Percentiles rank a stretch among this genome's conserved stretches.
Conservation (phyloP, 2,329 filamentous ascomycete species). For the Magnaporthiopsis rhizophila region DNA sequence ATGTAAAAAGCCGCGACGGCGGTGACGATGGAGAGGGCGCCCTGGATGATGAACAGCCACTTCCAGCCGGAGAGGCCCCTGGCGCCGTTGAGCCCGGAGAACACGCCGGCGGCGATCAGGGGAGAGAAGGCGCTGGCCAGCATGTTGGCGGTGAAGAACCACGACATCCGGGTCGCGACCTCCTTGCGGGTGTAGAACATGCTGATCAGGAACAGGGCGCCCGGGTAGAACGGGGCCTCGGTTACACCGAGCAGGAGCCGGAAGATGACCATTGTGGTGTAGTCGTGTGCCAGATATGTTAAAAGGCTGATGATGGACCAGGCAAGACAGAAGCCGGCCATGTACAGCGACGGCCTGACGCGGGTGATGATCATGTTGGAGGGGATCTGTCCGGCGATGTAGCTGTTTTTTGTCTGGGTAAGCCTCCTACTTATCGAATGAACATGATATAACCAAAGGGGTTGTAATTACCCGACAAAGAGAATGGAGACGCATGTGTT, state of each 20-base stretch:
- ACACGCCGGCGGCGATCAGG: conserved; percentile 23
- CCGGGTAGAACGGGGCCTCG: conserved; percentile 39
- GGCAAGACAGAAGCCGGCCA: conserved; percentile 28
- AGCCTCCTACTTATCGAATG: not conserved
- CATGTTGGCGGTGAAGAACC: conserved; percentile 40
- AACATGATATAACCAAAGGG: not conserved
- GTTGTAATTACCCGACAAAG: conserved; percentile 8
- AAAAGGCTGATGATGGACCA: conserved; percentile 22
- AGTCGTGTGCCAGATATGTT: conserved; percentile 33
- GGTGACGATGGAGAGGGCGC: conserved; percentile 46
- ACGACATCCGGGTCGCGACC: conserved; percentile 41
- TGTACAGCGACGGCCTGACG: conserved; percentile 33
- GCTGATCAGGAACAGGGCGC: conserved; percentile 33
- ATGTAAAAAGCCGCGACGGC: conserved; percentile 43
- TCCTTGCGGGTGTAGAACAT: conserved; percentile 35
- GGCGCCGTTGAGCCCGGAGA: conserved; percentile 5
- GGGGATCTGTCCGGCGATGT: conserved; percentile 40
- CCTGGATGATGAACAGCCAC: conserved; percentile 26
- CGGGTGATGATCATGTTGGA: conserved; percentile 29
- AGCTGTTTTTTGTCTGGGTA: conserved; percentile 24
- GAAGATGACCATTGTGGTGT: conserved; percentile 45
- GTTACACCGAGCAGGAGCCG: conserved; percentile 48
- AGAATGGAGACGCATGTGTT: conserved; percentile 9
- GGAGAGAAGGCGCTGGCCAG: conserved; percentile 47
- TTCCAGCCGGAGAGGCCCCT: conserved; percentile 6